A percentile compares a stretch with the other conserved stretches of the same genome.
Evolutionary conservation across 805 yeast species (phyloP).

Genomic region (Yarrowia bubula): DNA sequence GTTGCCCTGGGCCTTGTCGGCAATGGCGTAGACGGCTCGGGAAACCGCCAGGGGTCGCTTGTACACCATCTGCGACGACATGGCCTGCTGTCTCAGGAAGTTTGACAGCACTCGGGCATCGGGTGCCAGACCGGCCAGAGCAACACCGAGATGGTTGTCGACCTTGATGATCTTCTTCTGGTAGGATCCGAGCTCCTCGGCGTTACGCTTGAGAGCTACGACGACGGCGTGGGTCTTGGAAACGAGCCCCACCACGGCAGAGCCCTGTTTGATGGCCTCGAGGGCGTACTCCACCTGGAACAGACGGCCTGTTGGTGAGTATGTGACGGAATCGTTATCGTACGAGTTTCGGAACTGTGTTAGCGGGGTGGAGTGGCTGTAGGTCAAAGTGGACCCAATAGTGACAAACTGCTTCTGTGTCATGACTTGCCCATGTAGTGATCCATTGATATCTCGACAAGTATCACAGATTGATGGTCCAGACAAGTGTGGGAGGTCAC

Average conservation of each 20-base stretch:
- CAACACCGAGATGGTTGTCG: constrained; percentile 92
- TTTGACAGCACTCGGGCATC: constrained; percentile 94
- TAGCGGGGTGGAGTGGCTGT: neutral
- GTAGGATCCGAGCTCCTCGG: constrained; percentile 95
- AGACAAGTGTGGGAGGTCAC: too few relatives aligned
- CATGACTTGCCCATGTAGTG: too few relatives aligned
- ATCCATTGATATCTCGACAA: too few relatives aligned
- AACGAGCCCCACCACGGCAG: constrained; percentile 92
- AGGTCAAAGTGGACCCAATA: too few relatives aligned
- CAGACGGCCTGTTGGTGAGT: constrained; percentile 90
- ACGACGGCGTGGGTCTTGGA: constrained; percentile 85
- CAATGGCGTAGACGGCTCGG: constrained; percentile 79
- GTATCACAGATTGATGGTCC: too few relatives aligned
- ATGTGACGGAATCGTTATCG: constrained; percentile 97
- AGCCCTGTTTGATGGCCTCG: constrained; percentile 96
- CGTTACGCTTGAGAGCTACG: constrained; percentile 92
- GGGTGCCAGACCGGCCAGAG: constrained; percentile 96
- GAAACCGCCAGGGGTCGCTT: constrained; percentile 81
- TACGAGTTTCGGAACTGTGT: constrained; percentile 89
- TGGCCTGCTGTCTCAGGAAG: constrained; percentile 85
- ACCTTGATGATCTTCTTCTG: constrained; percentile 90
- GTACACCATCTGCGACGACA: constrained; percentile 79
- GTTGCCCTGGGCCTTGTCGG: constrained; percentile 95
- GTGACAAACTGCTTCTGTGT: too few relatives aligned
- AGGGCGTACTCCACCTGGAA: constrained; percentile 87